Conservation (phyloP, 208 protist genomes). For the Spongospora subterranea region DNA sequence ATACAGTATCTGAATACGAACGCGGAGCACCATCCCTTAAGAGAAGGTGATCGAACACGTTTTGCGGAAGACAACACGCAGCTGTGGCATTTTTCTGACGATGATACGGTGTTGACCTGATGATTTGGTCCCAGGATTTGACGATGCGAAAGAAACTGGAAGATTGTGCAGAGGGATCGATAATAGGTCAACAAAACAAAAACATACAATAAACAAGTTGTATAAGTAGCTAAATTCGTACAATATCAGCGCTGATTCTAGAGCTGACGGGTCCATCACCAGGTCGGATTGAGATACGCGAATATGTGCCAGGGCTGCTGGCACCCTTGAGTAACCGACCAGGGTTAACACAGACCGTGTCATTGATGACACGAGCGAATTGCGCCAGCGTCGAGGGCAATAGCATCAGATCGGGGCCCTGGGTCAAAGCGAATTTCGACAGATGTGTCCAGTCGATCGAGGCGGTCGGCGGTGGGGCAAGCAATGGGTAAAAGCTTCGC, state of each 20-base stretch:
- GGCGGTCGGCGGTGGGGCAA: neutral
- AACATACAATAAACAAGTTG: neutral
- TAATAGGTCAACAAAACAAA: neutral
- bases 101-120: too few species aligned
- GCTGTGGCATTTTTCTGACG: too few species aligned
- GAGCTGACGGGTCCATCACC: neutral
- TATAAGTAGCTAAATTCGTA: neutral
- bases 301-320: neutral
- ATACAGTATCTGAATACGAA: too few species aligned
- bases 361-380: neutral
- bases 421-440: neutral
- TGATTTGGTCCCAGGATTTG: too few species aligned
- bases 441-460: neutral
- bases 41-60: too few species aligned
- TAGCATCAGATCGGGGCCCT: neutral
- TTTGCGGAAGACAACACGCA: too few species aligned
- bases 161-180: too few species aligned
- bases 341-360: neutral
- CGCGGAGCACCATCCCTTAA: too few species aligned
- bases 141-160: too few species aligned
- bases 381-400: neutral
- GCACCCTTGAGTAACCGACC: conserved; percentile 6
- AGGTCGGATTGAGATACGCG: neutral
- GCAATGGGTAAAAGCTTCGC: neutral
- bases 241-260: neutral